phyloP scores from a whole-genome alignment of 345 rosid genomes.

The Durio zibethinus region DNA sequence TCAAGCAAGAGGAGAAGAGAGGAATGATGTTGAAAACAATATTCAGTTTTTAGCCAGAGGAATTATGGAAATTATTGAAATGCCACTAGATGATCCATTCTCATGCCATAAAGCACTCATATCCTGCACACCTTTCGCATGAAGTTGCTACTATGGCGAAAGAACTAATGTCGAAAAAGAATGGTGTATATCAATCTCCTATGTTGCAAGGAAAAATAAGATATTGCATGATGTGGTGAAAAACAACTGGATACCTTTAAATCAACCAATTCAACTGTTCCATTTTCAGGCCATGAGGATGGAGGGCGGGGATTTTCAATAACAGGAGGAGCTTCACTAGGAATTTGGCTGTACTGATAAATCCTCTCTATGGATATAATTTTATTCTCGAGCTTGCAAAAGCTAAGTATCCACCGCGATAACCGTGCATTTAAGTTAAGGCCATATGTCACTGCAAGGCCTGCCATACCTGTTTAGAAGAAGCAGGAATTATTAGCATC shows the following conservation, averaged over 20 bases:
- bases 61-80: background rate
- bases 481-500: slow-evolving; percentile 21
- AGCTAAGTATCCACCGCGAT: slow-evolving; percentile 99
- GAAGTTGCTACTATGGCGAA: background rate
- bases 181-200: background rate
- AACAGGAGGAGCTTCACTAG: slow-evolving; percentile 67
- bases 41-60: background rate
- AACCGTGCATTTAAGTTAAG: slow-evolving; percentile 95
- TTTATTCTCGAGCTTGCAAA: slow-evolving; percentile 98
- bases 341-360: slow-evolving; percentile 89
- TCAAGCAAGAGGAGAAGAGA: background rate
- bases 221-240: background rate
- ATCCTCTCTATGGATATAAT: slow-evolving; percentile 97
- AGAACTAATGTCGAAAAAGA: background rate
- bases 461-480: slow-evolving; percentile 86
- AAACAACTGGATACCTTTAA: slow-evolving; percentile 58
- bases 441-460: slow-evolving; percentile 99
- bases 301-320: slow-evolving; percentile 69
- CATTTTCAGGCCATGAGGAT: slow-evolving; percentile 85
- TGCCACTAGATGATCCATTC: background rate
- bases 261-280: slow-evolving; percentile 74
- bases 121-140: background rate
- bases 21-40: background rate
- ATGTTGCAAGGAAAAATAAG: background rate
- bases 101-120: background rate